Evolutionary conservation across 345 rosid species (phyloP).

Genomic region (Ricinus communis): DNA sequence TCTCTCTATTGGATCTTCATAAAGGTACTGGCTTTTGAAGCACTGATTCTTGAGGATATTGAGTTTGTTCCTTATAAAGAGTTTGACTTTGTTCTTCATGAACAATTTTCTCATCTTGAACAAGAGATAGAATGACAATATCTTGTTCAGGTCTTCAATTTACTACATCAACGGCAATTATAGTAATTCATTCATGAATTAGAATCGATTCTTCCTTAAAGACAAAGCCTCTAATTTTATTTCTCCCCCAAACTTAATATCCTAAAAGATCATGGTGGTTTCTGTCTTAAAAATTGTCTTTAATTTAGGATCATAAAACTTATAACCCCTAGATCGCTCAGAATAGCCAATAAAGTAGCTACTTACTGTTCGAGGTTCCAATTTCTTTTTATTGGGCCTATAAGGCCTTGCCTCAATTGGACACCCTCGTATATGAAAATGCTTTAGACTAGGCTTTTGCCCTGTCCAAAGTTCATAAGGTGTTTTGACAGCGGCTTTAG

Average conservation of each 20-base stretch:
- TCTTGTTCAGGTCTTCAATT: too few species aligned
- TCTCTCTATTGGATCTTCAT: not conserved
- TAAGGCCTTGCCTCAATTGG: too few species aligned
- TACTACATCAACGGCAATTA: not conserved
- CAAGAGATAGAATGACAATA: too few species aligned
- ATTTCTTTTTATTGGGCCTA: not conserved
- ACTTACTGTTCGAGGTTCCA: not conserved
- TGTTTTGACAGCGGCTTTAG: not conserved
- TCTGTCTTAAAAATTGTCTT: not conserved
- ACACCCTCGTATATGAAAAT: too few species aligned
- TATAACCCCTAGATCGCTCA: too few species aligned
- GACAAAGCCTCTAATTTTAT: not conserved
- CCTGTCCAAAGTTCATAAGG: not conserved
- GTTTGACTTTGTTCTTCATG: not conserved
- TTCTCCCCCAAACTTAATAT: constrained; percentile 1
- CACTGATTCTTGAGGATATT: not conserved
- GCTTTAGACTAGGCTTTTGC: too few species aligned
- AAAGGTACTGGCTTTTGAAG: not conserved
- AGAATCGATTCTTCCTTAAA: not conserved
- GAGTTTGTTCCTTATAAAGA: too few species aligned
- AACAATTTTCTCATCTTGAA: too few species aligned
- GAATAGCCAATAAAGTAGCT: too few species aligned
- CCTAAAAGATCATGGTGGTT: not conserved
- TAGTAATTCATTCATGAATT: not conserved
- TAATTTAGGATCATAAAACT: too few species aligned